Percentiles rank a stretch among this genome's conserved stretches.
These are phyloP conservation scores for Yamadazyma diospyri DNA, from an alignment of 1,139 yeast species.

Conservation along the genomic window DNA sequence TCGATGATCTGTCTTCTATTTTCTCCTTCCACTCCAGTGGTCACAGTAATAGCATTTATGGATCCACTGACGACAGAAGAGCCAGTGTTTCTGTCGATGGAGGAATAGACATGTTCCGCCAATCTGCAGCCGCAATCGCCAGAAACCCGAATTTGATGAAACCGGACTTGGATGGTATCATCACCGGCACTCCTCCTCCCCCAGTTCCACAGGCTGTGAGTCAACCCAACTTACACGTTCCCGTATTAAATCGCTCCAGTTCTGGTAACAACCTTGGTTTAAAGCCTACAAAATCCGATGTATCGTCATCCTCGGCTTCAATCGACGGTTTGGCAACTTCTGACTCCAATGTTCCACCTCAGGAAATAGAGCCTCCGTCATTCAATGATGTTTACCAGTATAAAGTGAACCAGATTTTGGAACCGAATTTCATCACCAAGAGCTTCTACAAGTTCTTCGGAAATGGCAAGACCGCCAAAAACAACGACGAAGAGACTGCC, in stretches of 20 bases:
- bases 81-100: constrained; percentile 17
- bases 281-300: constrained; percentile 25
- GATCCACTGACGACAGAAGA: constrained; percentile 22
- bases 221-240: constrained; percentile 1
- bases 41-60: constrained; percentile 15
- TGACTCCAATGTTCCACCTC: constrained; percentile 24
- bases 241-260: constrained; percentile 6
- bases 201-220: constrained; percentile 7
- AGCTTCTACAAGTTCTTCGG: constrained; percentile 8
- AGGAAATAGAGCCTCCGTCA: constrained; percentile 40
- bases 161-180: constrained; percentile 31
- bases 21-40: constrained; percentile 39
- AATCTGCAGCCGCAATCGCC: constrained; percentile 38
- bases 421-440: constrained; percentile 12
- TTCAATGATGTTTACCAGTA: constrained; percentile 28
- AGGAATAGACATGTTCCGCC: constrained; percentile 22
- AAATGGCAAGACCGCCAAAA: constrained; percentile 4
- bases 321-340: constrained; percentile 19
- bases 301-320: constrained; percentile 18
- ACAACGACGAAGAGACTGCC: constrained; percentile 17
- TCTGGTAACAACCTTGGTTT: constrained; percentile 10
- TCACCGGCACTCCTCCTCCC: constrained; percentile 21
- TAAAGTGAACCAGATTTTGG: constrained; percentile 21
- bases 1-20: constrained; percentile 43
- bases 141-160: constrained; percentile 34